Conservation (phyloP, 345 rosid genomes). For the Arabis hirsuta region DNA sequence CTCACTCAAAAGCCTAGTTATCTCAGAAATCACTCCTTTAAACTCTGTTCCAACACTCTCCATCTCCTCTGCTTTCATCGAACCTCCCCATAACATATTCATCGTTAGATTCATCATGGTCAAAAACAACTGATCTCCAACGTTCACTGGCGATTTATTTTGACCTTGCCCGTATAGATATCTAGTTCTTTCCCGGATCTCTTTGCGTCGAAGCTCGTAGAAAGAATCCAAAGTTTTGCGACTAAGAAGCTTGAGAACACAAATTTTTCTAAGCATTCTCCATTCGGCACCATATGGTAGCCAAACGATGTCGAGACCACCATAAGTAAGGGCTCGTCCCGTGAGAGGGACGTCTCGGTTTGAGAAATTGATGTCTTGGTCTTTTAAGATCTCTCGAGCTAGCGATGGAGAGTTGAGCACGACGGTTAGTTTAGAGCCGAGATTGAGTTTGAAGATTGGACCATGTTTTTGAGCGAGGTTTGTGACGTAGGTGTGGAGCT, state of each 20-base stretch:
- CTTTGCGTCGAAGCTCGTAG: slow-evolving; percentile 40
- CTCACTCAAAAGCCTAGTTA: slow-evolving; percentile 31
- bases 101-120: slow-evolving; percentile 46
- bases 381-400: slow-evolving; percentile 46
- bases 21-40: slow-evolving; percentile 27
- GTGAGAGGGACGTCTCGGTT: slow-evolving; percentile 48
- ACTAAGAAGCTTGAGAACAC: slow-evolving; percentile 42
- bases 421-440: slow-evolving; percentile 47
- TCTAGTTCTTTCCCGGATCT: slow-evolving; percentile 39
- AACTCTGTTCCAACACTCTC: slow-evolving; percentile 36
- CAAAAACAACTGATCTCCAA: slow-evolving; percentile 48
- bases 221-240: slow-evolving; percentile 44
- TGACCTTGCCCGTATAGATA: slow-evolving; percentile 8
- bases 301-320: slow-evolving; percentile 50
- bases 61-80: slow-evolving; percentile 39
- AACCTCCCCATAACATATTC: slow-evolving; percentile 58
- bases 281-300: slow-evolving; percentile 49
- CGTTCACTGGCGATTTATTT: slow-evolving; percentile 40
- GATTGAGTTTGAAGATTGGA: slow-evolving; percentile 46
- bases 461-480: slow-evolving; percentile 44
- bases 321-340: slow-evolving; percentile 36
- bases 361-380: slow-evolving; percentile 49
- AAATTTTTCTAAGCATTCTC: slow-evolving; percentile 50
- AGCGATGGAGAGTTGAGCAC: slow-evolving; percentile 48
- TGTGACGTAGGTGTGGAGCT: slow-evolving; percentile 50